phyloP scores from a whole-genome alignment of 768 basidiomycete genomes.

The Fibroporia radiculosa region DNA sequence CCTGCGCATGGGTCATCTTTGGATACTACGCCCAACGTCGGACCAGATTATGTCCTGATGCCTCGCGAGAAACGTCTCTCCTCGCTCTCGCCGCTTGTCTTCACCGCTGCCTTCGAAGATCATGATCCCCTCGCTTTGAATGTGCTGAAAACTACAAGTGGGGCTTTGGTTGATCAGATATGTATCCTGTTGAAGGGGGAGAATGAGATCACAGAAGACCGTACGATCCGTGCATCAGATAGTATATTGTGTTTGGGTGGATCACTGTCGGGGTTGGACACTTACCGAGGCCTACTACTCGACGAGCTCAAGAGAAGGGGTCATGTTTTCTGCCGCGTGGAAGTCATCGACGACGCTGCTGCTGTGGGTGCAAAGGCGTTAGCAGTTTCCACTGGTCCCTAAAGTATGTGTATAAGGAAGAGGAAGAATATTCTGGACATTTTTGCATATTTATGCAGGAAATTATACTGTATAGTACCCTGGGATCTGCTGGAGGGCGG shows the following conservation, averaged over 20 bases:
- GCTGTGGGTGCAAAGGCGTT: conserved; percentile 55
- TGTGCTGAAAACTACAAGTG: conserved; percentile 46
- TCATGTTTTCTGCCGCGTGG: conserved; percentile 56
- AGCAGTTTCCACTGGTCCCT: conserved; percentile 17
- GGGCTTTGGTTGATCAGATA: conserved; percentile 51
- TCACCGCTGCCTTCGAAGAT: conserved; percentile 65
- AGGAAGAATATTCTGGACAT: not conserved
- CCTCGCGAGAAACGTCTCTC: conserved; percentile 70
- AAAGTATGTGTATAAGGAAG: not conserved
- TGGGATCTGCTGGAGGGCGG: too few species aligned
- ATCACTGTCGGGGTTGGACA: conserved; percentile 58
- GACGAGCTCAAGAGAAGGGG: conserved; percentile 50
- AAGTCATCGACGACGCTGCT: conserved; percentile 65
- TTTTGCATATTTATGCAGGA: not conserved
- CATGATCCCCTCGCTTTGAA: conserved; percentile 56
- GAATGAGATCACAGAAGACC: conserved; percentile 2
- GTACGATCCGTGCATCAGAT: conserved; percentile 40
- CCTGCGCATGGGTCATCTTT: conserved; percentile 15
- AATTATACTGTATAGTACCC: too few species aligned
- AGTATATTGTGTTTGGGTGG: conserved; percentile 73
- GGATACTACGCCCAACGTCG: conserved; percentile 4
- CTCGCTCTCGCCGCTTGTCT: conserved; percentile 68
- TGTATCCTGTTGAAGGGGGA: conserved; percentile 42
- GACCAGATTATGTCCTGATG: conserved; percentile 20
- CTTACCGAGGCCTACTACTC: conserved; percentile 48